These are phyloP conservation scores for Globisporangium barbulae DNA, from an alignment of 352 stramenopile genomes.

Conservation along the genomic window DNA sequence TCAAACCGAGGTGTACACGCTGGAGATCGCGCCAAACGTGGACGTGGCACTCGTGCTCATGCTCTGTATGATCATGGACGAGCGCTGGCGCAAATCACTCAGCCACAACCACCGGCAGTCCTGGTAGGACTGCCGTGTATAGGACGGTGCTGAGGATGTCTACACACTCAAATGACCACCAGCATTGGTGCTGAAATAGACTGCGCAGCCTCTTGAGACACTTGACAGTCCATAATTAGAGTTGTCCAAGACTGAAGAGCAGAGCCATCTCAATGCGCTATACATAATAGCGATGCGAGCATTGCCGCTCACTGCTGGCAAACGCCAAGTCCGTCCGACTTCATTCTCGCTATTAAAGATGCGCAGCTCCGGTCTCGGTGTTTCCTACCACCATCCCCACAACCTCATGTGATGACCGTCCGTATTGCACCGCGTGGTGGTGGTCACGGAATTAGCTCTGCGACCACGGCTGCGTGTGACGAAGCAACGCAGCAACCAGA, in stretches of 20 bases:
- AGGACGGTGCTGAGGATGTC: too few species aligned
- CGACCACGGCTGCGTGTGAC: not conserved
- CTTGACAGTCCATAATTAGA: too few species aligned
- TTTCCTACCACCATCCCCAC: not conserved
- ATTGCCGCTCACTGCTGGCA: not conserved
- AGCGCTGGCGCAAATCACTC: conserved; percentile 7
- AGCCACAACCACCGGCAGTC: not conserved
- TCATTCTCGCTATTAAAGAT: not conserved
- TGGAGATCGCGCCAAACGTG: conserved; percentile 15
- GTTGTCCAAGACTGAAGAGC: too few species aligned
- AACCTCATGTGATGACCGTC: not conserved
- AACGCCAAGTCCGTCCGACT: not conserved
- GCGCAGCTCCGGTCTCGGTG: not conserved
- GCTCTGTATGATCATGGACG: conserved; percentile 21
- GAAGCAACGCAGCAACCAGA: not conserved
- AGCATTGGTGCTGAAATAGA: too few species aligned
- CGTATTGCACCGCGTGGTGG: not conserved
- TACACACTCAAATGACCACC: too few species aligned
- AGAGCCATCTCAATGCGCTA: not conserved
- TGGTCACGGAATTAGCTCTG: not conserved
- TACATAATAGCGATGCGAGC: not conserved
- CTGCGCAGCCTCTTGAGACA: too few species aligned
- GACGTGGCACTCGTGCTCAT: conserved; percentile 20
- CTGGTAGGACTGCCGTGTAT: not conserved
- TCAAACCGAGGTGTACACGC: conserved; percentile 13